Percentiles rank a stretch among this genome's conserved stretches.
Conservation (phyloP, 257 asterid species). For the Solanum appendiculatum region DNA sequence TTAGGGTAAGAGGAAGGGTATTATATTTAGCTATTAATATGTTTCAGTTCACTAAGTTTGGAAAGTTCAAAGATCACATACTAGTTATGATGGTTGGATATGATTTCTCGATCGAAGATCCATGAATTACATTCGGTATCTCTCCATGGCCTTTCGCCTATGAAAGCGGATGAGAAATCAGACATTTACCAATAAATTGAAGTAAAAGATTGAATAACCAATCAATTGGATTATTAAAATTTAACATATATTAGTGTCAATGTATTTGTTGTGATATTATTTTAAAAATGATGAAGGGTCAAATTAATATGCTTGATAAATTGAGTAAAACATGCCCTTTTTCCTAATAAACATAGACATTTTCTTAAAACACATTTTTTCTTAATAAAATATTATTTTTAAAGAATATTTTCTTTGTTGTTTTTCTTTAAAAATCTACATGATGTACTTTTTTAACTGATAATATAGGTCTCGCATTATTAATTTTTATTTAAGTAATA, state of each 20-base stretch:
- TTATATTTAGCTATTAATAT: neutral
- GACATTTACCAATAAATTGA: neutral
- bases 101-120: neutral
- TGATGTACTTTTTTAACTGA: no score
- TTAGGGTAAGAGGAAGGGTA: neutral
- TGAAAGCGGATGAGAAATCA: accelerated
- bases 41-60: neutral
- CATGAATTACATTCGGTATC: no score
- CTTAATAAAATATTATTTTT: no score
- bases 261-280: neutral
- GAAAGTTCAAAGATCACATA: no score
- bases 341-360: no score
- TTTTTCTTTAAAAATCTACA: no score
- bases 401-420: no score
- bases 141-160: neutral
- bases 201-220: accelerated
- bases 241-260: neutral
- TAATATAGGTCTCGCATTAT: no score
- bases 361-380: no score
- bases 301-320: no score
- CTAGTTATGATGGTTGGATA: neutral
- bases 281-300: neutral
- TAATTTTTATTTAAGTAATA: no score
- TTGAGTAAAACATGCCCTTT: neutral
- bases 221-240: neutral